Conservation (phyloP, 352 stramenopile genomes). For the Phytophthora palmivora region DNA sequence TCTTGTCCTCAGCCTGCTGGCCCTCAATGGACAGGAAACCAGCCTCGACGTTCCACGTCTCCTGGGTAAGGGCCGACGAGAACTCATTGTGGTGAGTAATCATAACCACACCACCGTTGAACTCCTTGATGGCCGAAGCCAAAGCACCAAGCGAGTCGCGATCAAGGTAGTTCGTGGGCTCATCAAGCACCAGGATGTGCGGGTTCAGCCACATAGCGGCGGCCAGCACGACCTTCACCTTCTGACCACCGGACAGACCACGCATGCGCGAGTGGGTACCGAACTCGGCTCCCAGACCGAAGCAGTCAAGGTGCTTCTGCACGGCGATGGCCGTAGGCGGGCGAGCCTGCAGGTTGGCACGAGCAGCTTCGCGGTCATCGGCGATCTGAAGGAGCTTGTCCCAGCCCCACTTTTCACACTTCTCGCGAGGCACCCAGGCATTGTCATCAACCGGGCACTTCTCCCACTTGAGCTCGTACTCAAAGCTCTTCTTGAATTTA, state of each 20-base stretch:
- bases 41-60: slow-evolving; percentile 95
- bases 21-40: slow-evolving; percentile 90
- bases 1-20: slow-evolving; percentile 87
- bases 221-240: slow-evolving; percentile 98
- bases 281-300: slow-evolving; percentile 96
- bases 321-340: slow-evolving; percentile 95
- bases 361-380: slow-evolving; percentile 95
- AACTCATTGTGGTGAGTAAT: slow-evolving; percentile 98
- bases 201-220: slow-evolving; percentile 97
- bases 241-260: slow-evolving; percentile 97
- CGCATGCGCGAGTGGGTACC: slow-evolving; percentile 98
- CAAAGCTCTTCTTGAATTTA: slow-evolving; percentile 95
- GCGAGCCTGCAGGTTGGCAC: slow-evolving; percentile 93
- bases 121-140: slow-evolving; percentile 96
- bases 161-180: slow-evolving; percentile 97
- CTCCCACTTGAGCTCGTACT: slow-evolving; percentile 98
- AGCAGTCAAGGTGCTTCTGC: slow-evolving; percentile 97
- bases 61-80: slow-evolving; percentile 92
- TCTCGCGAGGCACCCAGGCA: slow-evolving; percentile 94
- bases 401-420: slow-evolving; percentile 97
- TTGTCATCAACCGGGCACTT: slow-evolving; percentile 95
- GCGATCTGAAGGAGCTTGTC: slow-evolving; percentile 97
- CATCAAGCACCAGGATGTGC: slow-evolving; percentile 95
- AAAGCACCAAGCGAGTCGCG: slow-evolving; percentile 97
- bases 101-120: slow-evolving; percentile 98